Conservation (phyloP, 2,329 filamentous ascomycete species). For the Pseudogymnoascus sp. region DNA sequence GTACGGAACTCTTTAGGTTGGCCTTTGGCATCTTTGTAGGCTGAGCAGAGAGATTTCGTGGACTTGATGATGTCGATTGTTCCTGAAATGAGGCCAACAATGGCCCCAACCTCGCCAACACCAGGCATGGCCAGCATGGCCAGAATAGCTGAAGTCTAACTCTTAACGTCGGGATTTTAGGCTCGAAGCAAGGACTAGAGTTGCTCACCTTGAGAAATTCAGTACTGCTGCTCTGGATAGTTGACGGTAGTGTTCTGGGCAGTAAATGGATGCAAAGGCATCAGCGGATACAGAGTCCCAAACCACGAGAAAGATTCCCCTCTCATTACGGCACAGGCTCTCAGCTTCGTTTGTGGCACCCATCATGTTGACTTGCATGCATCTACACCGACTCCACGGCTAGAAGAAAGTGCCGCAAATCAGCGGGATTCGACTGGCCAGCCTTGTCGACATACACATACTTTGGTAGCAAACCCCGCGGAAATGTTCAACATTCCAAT, state of each 20-base stretch:
- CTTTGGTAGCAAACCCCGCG: background rate
- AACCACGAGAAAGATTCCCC: too few species aligned
- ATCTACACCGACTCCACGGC: background rate
- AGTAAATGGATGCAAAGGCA: too few species aligned
- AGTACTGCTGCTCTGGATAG: too few species aligned
- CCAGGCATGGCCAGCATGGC: background rate
- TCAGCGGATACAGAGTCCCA: too few species aligned
- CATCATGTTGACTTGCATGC: background rate
- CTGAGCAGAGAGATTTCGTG: slow-evolving; percentile 22
- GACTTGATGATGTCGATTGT: slow-evolving; percentile 26
- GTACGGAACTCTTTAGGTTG: slow-evolving; percentile 24
- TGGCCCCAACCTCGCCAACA: slow-evolving; percentile 16
- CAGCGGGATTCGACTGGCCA: background rate
- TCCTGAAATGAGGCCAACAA: slow-evolving; percentile 24
- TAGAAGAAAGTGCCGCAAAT: background rate
- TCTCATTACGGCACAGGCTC: too few species aligned
- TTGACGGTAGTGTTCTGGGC: too few species aligned
- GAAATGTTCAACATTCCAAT: background rate
- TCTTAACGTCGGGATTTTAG: background rate
- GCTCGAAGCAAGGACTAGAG: too few species aligned
- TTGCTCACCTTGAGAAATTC: too few species aligned
- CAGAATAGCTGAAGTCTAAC: background rate
- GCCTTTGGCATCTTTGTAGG: slow-evolving; percentile 19
- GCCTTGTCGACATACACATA: background rate
- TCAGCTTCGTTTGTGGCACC: background rate